These are phyloP conservation scores for Sisymbrium altissimum DNA, from an alignment of 345 rosid genomes.

Conservation along the genomic window DNA sequence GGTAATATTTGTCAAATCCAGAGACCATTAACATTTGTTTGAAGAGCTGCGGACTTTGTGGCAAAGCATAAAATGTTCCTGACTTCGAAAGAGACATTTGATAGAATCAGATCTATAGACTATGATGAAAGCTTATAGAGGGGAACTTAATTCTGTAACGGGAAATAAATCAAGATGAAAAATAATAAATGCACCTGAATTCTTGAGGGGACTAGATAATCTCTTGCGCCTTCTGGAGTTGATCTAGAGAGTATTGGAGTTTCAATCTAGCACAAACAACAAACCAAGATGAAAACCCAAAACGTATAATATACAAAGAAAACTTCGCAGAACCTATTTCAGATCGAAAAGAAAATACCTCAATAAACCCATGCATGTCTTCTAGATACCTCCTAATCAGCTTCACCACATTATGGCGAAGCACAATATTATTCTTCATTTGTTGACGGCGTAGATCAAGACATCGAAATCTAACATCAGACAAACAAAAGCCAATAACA, in stretches of 20 bases:
- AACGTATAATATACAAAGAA: neutral
- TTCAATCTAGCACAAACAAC: conserved; percentile 82
- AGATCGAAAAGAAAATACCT: conserved; percentile 44
- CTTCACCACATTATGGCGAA: conserved; percentile 90
- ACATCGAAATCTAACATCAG: conserved; percentile 62
- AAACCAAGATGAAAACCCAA: conserved; percentile 38
- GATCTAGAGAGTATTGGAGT: conserved; percentile 95
- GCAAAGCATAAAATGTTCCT: conserved; percentile 98
- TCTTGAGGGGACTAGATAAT: conserved; percentile 95
- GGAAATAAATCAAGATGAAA: neutral
- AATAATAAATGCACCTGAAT: conserved; percentile 61
- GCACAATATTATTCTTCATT: conserved; percentile 68
- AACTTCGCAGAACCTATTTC: neutral
- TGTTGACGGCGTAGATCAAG: conserved; percentile 94
- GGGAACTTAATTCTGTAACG: neutral
- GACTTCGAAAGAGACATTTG: conserved; percentile 68
- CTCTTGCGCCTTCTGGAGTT: conserved; percentile 98
- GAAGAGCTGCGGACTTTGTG: conserved; percentile 95
- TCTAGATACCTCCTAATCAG: conserved; percentile 80
- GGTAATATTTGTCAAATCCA: conserved; percentile 92
- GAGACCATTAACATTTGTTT: conserved; percentile 99
- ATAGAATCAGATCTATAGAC: conserved; percentile 38
- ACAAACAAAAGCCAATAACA: neutral
- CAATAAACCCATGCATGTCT: conserved; percentile 82
- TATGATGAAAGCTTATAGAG: conserved; percentile 25